Percentiles rank a stretch among this genome's conserved stretches.
Evolutionary conservation across 2,329 filamentous ascomycete genomes (phyloP).

Genomic region (Daldinia sp.): DNA sequence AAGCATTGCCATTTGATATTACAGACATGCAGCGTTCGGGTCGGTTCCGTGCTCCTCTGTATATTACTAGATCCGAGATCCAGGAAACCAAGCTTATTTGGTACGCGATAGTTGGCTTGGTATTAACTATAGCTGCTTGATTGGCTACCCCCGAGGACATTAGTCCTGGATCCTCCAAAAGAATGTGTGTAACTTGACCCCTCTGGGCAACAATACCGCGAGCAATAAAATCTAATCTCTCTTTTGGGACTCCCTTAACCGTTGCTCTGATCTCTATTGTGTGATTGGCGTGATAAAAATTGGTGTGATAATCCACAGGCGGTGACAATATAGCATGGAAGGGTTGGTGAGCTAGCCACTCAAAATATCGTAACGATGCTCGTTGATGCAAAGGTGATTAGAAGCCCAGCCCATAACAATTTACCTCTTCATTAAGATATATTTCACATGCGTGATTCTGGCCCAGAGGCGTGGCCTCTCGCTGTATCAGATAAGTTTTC

Average conservation of each 20-base stretch:
- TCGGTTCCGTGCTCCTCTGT: conserved; percentile 20
- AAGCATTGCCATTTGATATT: conserved; percentile 28
- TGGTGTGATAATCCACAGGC: conserved; percentile 1
- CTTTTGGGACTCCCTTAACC: conserved; percentile 5
- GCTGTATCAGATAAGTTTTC: conserved; percentile 1
- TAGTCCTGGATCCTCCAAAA: conserved; percentile 15
- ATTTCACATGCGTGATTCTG: background rate
- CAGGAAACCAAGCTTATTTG: conserved; percentile 24
- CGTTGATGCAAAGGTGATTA: background rate
- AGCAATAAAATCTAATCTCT: conserved; percentile 18
- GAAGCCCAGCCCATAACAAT: background rate
- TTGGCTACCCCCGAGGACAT: conserved; percentile 28
- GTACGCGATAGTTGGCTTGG: conserved; percentile 21
- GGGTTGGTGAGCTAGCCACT: conserved; percentile 2
- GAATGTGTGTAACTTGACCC: conserved; percentile 13
- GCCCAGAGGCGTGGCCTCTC: background rate
- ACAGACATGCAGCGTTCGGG: conserved; percentile 19
- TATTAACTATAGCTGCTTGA: conserved; percentile 19
- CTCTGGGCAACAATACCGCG: conserved; percentile 10
- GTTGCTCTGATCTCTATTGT: background rate
- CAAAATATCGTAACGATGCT: background rate
- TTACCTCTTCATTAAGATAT: background rate
- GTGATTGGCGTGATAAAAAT: conserved; percentile 2
- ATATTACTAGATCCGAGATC: conserved; percentile 34
- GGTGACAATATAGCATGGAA: background rate